Base-by-base conservation (phyloP, 352 stramenopile genomes). In the Globisporangium orthogonon region DNA sequence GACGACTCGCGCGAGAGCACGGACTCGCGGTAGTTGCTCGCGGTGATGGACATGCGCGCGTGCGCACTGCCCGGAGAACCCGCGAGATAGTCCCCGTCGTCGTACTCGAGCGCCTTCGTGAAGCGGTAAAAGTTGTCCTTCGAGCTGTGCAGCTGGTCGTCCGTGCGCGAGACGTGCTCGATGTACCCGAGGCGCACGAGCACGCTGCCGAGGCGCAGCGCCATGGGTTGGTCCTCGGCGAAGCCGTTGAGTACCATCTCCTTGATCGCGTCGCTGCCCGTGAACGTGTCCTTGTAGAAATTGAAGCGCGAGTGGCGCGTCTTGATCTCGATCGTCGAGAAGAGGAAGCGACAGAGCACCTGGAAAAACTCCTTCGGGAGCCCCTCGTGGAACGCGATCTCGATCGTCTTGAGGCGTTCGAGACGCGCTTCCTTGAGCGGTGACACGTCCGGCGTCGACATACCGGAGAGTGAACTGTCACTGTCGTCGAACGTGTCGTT, bases 61-160 rank as follows among this genome's bases (percentile, higher is more conserved):
- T 63, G 66, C 3, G 62, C 60, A 6, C 47, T 69, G 6, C 29
- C 47, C 2, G 52, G 44, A 0, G 66, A 61, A 17, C 84, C 72
- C 4, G 60, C 55, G 15, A 63, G 55, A 17, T 69, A 71, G 56
- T 83, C 75, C 7, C 43, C 46, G 30, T 58, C 61, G 17, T 62
- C 61, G 49, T 86, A 74, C 49, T 93, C 78, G 11, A 93, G 61
- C 23, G 75, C 62, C 50, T 74, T 82, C 0, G 83, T 89, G 58
- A 94, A 94, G 33, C 83, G 71, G 62, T 94, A 94, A 54, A 91
- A 94, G 60, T 87, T 87, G 63, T 91, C 81, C 53, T 89, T 88
- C 44, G 71, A 79, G 67, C 91, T 93, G 65, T 90, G 81, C 35
- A 94, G 70, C 61, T 87, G 78, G 49, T 91, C 78, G 51, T 86